These are phyloP conservation scores for Gynostemma pentaphyllum DNA, from an alignment of 306 rosid species.

Conservation along the genomic window DNA sequence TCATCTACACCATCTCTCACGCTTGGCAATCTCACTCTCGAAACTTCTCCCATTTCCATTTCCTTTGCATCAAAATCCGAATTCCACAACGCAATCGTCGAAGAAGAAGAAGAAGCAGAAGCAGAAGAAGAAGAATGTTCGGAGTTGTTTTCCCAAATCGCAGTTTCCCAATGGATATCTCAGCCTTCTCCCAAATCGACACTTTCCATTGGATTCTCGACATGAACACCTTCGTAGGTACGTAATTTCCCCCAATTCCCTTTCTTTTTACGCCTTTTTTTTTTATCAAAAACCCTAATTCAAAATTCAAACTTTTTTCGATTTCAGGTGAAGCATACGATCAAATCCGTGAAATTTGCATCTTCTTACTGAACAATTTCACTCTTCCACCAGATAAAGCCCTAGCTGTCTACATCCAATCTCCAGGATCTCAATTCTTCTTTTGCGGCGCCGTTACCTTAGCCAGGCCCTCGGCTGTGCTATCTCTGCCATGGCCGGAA, in stretches of 20 bases:
- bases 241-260: background rate
- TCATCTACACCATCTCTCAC: too few species aligned
- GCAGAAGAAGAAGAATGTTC: conserved; percentile 42
- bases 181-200: conserved; percentile 83
- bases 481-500: conserved; percentile 63
- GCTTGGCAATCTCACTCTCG: too few species aligned
- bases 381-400: conserved; percentile 89
- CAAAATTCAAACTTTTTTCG: conserved; percentile 13
- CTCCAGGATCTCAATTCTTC: conserved; percentile 74
- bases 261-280: background rate
- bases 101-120: conserved; percentile 11
- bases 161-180: conserved; percentile 83
- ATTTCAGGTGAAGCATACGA: conserved; percentile 80
- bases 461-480: conserved; percentile 73
- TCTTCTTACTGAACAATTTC: conserved; percentile 65
- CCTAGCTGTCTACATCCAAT: conserved; percentile 75
- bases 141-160: conserved; percentile 93
- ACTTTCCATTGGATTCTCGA: conserved; percentile 88
- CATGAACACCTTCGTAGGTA: conserved; percentile 85
- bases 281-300: background rate
- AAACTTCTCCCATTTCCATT: too few species aligned
- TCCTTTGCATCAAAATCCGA: too few species aligned
- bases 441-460: conserved; percentile 71
- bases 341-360: conserved; percentile 63
- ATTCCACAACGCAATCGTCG: background rate